Evolutionary conservation across 129 eudicot genomes (phyloP).

Genomic region (Lactuca sativa): DNA sequence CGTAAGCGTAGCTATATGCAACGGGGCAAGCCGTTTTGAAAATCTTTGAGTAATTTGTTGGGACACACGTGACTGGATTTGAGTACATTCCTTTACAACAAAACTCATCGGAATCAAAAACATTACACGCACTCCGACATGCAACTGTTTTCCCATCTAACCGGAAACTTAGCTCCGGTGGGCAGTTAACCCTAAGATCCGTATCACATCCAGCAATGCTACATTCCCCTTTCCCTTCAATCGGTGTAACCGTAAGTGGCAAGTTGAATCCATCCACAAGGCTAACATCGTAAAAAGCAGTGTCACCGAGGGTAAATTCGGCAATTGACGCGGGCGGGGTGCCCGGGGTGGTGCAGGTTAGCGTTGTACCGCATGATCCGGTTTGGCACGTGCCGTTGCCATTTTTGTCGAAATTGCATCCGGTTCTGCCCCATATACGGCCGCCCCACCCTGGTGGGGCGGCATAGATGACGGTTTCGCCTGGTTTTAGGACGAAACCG

Average conservation of each 20-base stretch:
- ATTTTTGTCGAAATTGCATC: constrained; percentile 52
- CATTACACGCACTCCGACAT: constrained; percentile 61
- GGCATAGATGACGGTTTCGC: constrained; percentile 44
- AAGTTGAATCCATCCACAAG: constrained; percentile 72
- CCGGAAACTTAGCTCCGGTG: constrained; percentile 44
- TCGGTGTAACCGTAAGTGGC: constrained; percentile 47
- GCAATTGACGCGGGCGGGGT: constrained; percentile 63
- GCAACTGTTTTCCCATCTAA: constrained; percentile 35
- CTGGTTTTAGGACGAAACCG: constrained; percentile 45
- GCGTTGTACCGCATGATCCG: constrained; percentile 50
- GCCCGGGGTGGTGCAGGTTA: constrained; percentile 50
- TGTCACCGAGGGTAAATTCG: constrained; percentile 48
- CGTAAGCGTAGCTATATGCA: constrained; percentile 68
- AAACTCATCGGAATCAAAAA: constrained; percentile 49
- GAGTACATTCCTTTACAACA: constrained; percentile 59
- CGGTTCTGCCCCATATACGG: constrained; percentile 79
- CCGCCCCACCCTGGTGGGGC: constrained; percentile 64
- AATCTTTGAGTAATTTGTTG: constrained; percentile 50
- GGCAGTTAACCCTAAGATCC: constrained; percentile 55
- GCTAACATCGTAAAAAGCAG: constrained; percentile 57
- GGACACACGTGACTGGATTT: constrained; percentile 48
- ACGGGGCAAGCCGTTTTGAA: constrained; percentile 59
- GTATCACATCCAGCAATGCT: constrained; percentile 49
- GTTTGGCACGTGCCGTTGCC: constrained; percentile 61
- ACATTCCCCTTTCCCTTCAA: constrained; percentile 61